Evolutionary conservation across 1,284 basidiomycete genomes (phyloP), one percentile per base, ranked within the genome.

Genomic region (Peniophora sp.): DNA sequence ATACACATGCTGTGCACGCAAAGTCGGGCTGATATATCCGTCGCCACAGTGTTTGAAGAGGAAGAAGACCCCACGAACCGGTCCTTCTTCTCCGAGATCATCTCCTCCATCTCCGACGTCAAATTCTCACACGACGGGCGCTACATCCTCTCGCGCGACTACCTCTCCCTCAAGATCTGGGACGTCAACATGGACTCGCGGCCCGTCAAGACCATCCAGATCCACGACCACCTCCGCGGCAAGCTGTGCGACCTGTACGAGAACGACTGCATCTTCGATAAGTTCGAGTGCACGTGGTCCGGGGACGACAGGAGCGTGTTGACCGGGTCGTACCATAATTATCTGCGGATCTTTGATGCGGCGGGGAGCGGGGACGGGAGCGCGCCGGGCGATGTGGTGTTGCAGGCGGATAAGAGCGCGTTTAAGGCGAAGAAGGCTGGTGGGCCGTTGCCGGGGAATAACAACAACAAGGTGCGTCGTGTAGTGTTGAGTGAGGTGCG

Each of bases 61-160:
- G 96, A 98, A 62, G 97, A 99, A 68, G 97, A 99, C 64, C 95
- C 95, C 27, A 84, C 92, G 49, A 91, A 92, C 60, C 91, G 97
- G 60, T 98, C 97, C 2, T 99, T 99, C 81, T 99, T 99, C 71
- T 97, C 93, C n/a, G 97, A 99, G 72, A 99, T 99, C 64, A 99
- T 99, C 58, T 98, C 95, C 6, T 98, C 96, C 48, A 98, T 99
- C 64, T 98, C 97, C 43, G 97, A 99, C 68, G 96, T 99, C 70
- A 98, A 98, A 70, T 99, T 99, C 74, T 96, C 92, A 57, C 87
- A 87, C 53, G 97, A 99, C 62, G 97, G 97, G 1, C 85, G 95
- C 54, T 97, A 97, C 73, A 97, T 99, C 60, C 78, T 99, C 44
- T 92, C 95, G 51, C 82, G 97, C 56, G 97, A 99, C 73, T 99